Evolutionary conservation across 768 basidiomycete species (phyloP).

Genomic region (Lepiota subincarnata): DNA sequence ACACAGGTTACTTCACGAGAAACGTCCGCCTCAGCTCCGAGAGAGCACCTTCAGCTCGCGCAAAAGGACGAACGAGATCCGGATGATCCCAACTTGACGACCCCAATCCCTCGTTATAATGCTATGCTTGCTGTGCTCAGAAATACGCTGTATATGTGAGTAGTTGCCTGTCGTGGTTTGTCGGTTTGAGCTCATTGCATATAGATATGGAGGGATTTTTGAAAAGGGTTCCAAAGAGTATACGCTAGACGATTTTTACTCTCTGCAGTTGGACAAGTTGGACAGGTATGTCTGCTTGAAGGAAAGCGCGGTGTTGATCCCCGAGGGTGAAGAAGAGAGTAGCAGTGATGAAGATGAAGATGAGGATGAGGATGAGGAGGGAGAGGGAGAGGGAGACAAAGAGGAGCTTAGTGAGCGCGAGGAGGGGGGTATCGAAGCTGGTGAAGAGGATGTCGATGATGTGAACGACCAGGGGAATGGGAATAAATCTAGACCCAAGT

Average conservation of each 20-base stretch:
- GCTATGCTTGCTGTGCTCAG: conserved; percentile 82
- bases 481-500: conserved; percentile 19
- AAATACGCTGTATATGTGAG: conserved; percentile 84
- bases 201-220: conserved; percentile 84
- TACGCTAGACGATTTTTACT: conserved; percentile 86
- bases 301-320: conserved; percentile 56
- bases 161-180: conserved; percentile 3
- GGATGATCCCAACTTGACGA: conserved; percentile 61
- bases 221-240: conserved; percentile 82
- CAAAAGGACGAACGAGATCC: conserved; percentile 33
- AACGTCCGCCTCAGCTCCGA: neutral
- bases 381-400: conserved; percentile 43
- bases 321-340: conserved; percentile 55
- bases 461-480: conserved; percentile 1
- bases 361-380: conserved; percentile 53
- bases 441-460: conserved; percentile 26
- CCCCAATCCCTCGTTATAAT: conserved; percentile 77
- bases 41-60: neutral
- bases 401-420: conserved; percentile 44
- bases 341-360: conserved; percentile 61
- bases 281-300: conserved; percentile 75
- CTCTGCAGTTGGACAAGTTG: conserved; percentile 78
- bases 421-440: conserved; percentile 38
- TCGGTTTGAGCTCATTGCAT: neutral
- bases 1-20: neutral